Conservation (phyloP, 202 grass and related monocot species). For the Bolboschoenoplectus hybrid region DNA sequence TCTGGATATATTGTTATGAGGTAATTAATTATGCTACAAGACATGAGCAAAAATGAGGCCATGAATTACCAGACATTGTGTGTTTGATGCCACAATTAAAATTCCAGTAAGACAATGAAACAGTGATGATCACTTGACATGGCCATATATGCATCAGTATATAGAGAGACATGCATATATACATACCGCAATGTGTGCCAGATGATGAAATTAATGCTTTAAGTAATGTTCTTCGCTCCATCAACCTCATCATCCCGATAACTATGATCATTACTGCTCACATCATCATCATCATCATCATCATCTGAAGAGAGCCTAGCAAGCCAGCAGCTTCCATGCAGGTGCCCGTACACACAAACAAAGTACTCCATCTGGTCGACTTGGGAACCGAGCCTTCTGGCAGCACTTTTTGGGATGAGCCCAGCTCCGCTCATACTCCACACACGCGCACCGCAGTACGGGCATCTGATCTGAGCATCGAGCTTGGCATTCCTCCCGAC, state of each 20-base stretch:
- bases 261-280: background rate
- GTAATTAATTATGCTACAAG: background rate
- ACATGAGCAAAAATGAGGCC: background rate
- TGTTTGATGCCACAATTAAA: background rate
- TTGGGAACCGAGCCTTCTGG: constrained; percentile 51
- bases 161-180: too few relatives aligned
- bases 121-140: background rate
- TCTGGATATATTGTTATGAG: too few relatives aligned
- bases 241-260: background rate
- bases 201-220: background rate
- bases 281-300: constrained; percentile 9
- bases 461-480: constrained; percentile 60
- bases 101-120: background rate
- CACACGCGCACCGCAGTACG: constrained; percentile 71
- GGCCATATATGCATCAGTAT: background rate
- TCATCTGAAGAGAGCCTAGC: constrained; percentile 47
- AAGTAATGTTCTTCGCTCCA: background rate
- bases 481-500: constrained; percentile 52
- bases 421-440: constrained; percentile 79
- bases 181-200: background rate
- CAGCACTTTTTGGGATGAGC: constrained; percentile 60
- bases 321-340: constrained; percentile 85
- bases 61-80: background rate
- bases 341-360: constrained; percentile 81
- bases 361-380: constrained; percentile 67